These are phyloP conservation scores for Lanmaoa pseudosensibilis DNA, from an alignment of 768 basidiomycete genomes.

Conservation along the genomic window DNA sequence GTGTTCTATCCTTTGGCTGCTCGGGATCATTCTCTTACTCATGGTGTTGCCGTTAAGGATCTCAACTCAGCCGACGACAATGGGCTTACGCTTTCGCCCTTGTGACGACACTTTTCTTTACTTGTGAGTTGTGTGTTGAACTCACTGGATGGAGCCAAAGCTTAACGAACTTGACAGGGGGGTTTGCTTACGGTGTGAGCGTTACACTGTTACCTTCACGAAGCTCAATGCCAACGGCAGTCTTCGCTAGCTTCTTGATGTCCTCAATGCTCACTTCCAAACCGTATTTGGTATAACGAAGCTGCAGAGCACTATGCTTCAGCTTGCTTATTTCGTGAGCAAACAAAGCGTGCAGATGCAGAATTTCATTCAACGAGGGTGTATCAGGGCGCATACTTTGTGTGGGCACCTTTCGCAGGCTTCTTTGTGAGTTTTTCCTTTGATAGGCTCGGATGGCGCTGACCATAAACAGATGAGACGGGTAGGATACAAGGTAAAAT, in stretches of 20 bases:
- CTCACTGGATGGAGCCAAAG: neutral
- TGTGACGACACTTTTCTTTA: slow-evolving; percentile 76
- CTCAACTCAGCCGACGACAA: slow-evolving; percentile 44
- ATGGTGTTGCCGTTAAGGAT: slow-evolving; percentile 16
- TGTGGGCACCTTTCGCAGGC: slow-evolving; percentile 59
- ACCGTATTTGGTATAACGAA: slow-evolving; percentile 63
- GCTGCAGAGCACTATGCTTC: slow-evolving; percentile 71
- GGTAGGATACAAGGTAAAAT: slow-evolving; percentile 62
- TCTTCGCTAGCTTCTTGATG: slow-evolving; percentile 55
- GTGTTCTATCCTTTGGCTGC: slow-evolving; percentile 2
- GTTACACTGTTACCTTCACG: neutral
- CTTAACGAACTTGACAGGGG: slow-evolving; percentile 42
- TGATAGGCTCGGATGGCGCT: neutral
- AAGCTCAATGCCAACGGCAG: slow-evolving; percentile 19
- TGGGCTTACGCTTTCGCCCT: slow-evolving; percentile 64
- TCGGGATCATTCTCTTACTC: neutral
- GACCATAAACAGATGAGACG: slow-evolving; percentile 49
- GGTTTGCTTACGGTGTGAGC: slow-evolving; percentile 65
- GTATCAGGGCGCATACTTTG: slow-evolving; percentile 56
- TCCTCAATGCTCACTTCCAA: slow-evolving; percentile 75
- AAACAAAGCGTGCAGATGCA: neutral
- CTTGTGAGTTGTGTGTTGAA: slow-evolving; percentile 43
- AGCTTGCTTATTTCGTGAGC: slow-evolving; percentile 67
- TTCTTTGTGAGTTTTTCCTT: slow-evolving; percentile 46
- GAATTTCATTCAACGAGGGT: neutral